phyloP scores from a whole-genome alignment of 441 rosid species.

The Gossypium trilobum region DNA sequence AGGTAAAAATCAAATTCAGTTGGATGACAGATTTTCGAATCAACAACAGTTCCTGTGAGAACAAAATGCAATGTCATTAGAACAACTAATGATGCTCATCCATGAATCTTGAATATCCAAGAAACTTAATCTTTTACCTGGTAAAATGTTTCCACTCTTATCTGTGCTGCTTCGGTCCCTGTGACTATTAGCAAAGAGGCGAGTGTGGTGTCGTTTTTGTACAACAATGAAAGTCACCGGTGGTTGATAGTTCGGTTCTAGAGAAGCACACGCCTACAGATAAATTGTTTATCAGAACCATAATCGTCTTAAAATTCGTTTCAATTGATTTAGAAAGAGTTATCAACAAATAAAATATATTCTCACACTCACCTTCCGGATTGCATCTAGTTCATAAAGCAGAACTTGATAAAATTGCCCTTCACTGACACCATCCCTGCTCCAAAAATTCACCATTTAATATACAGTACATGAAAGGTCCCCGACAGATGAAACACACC shows the following conservation, averaged over 20 bases:
- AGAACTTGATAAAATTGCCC: constrained; percentile 96
- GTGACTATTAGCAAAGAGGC: constrained; percentile 83
- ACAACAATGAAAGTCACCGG: constrained; percentile 90
- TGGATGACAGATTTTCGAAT: constrained; percentile 87
- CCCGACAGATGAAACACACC: background rate
- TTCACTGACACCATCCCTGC: constrained; percentile 96
- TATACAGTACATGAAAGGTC: background rate
- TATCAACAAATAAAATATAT: background rate
- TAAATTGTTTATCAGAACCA: constrained; percentile 7
- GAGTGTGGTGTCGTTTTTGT: constrained; percentile 90
- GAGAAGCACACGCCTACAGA: constrained; percentile 84
- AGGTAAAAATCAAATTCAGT: constrained; percentile 90
- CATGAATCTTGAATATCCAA: background rate
- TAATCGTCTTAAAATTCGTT: background rate
- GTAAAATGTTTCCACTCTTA: constrained; percentile 83
- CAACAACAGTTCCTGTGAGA: constrained; percentile 80
- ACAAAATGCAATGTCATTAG: background rate
- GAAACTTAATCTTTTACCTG: constrained; percentile 36
- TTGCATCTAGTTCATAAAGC: constrained; percentile 87
- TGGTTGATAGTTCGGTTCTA: constrained; percentile 93
- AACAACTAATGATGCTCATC: background rate
- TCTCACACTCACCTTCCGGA: constrained; percentile 57
- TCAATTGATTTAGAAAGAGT: background rate
- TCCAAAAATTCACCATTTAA: background rate
- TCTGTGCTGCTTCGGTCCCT: constrained; percentile 80